phyloP scores from a whole-genome alignment of 2,329 filamentous ascomycete genomes.

The Aspergillus awamori region DNA sequence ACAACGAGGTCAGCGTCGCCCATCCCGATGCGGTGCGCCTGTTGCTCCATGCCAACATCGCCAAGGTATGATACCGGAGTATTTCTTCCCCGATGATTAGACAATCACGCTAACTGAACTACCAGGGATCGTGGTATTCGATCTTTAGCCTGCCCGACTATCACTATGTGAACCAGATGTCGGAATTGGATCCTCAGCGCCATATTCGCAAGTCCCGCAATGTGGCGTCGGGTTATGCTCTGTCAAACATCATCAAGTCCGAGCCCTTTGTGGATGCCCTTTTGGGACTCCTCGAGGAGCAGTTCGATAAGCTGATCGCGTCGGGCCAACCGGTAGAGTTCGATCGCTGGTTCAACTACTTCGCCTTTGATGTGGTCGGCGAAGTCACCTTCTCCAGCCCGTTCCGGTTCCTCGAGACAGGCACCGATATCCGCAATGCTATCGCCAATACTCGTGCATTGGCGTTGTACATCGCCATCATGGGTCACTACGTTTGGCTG shows the following conservation, averaged over 20 bases:
- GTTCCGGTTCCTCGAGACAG: conserved; percentile 38
- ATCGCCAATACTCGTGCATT: conserved; percentile 39
- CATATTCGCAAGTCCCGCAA: conserved; percentile 40
- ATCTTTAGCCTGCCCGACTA: conserved; percentile 45
- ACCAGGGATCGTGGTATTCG: conserved; percentile 42
- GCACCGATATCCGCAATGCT: conserved; percentile 40
- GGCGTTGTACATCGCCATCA: conserved; percentile 35
- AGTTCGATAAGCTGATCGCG: conserved; percentile 31
- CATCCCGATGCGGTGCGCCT: conserved; percentile 46
- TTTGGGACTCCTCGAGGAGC: conserved; percentile 32
- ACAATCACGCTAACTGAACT: conserved; percentile 14
- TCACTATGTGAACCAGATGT: conserved; percentile 46
- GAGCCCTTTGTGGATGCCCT: conserved; percentile 33
- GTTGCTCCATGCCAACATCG: conserved; percentile 36
- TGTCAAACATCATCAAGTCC: conserved; percentile 36
- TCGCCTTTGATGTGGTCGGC: conserved; percentile 42
- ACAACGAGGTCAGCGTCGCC: conserved; percentile 50
- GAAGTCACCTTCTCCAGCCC: conserved; percentile 41
- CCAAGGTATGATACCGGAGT: conserved; percentile 17
- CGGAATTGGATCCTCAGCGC: conserved; percentile 38
- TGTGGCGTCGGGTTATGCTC: conserved; percentile 32
- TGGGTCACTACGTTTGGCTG: conserved; percentile 40
- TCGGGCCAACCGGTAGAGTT: conserved; percentile 37
- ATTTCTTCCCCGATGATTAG: conserved; percentile 10
- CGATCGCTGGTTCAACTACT: conserved; percentile 46